These are phyloP conservation scores for Ambrosiella cleistominuta DNA, from an alignment of 2,329 filamentous ascomycete species.

Conservation along the genomic window DNA sequence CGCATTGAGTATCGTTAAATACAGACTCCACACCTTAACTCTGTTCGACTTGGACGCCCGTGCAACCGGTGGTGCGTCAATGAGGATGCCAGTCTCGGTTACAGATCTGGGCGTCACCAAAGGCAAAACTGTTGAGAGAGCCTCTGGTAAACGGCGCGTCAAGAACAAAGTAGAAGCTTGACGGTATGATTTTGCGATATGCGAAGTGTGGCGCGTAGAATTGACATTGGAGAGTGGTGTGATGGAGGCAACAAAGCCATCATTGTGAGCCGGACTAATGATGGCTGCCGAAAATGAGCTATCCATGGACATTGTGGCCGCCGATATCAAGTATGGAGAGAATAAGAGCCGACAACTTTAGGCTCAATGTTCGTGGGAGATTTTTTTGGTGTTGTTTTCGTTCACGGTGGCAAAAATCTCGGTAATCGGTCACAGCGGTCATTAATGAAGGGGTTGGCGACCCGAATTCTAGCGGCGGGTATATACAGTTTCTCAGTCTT, in stretches of 20 bases:
- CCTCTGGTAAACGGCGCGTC: constrained; percentile 81
- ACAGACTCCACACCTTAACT: constrained; percentile 95
- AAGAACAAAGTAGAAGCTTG: constrained; percentile 88
- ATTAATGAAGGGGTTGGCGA: not conserved
- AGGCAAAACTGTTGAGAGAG: constrained; percentile 67
- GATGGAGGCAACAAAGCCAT: constrained; percentile 43
- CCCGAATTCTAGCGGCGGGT: not conserved
- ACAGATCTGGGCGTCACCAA: constrained; percentile 48
- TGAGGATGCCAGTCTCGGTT: constrained; percentile 27
- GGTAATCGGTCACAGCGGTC: not conserved
- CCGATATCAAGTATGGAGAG: not conserved
- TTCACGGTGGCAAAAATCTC: not conserved
- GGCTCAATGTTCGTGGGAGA: not conserved
- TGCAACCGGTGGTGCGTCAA: constrained; percentile 54
- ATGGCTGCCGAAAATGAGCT: constrained; percentile 25
- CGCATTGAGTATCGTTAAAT: constrained; percentile 81
- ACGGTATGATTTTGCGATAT: constrained; percentile 82
- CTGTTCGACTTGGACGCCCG: constrained; percentile 64
- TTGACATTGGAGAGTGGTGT: constrained; percentile 47
- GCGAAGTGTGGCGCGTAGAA: constrained; percentile 41
- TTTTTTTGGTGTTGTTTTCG: not conserved
- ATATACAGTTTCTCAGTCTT: not conserved
- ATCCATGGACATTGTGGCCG: constrained; percentile 26
- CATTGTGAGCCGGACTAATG: constrained; percentile 27
- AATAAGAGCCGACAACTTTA: not conserved